phyloP scores from a whole-genome alignment of 176 grass and related monocot genomes.

The Secale cereale region DNA sequence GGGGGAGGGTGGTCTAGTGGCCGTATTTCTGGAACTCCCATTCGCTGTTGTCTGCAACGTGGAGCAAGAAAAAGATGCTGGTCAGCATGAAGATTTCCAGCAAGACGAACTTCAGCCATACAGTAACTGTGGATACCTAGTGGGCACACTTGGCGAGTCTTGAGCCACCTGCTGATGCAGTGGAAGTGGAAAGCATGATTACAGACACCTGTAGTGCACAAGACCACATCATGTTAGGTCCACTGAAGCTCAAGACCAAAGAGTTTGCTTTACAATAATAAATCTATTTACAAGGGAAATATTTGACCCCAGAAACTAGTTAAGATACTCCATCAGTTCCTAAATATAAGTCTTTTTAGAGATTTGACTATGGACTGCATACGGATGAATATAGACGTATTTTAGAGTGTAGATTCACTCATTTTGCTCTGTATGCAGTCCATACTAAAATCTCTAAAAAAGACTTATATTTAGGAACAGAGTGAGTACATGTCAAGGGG shows the following conservation, averaged over 20 bases:
- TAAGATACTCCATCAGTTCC: too few species aligned
- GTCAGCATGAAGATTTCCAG: not conserved
- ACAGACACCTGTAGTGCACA: constrained; percentile 69
- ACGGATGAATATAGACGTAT: too few species aligned
- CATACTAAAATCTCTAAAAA: too few species aligned
- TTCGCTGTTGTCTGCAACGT: constrained; percentile 90
- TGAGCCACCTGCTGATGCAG: constrained; percentile 99
- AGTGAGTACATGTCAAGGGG: not conserved
- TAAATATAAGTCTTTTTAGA: too few species aligned
- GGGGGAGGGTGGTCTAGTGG: constrained; percentile 41
- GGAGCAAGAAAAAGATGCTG: not conserved
- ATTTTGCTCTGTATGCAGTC: too few species aligned
- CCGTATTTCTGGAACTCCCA: constrained; percentile 99
- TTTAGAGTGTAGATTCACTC: too few species aligned
- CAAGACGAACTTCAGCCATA: not conserved
- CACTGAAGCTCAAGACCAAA: not conserved
- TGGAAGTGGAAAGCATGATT: constrained; percentile 99
- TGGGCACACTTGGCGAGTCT: constrained; percentile 99
- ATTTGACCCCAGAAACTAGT: not conserved
- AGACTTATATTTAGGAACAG: too few species aligned
- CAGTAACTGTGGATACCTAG: constrained; percentile 48
- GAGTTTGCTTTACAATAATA: too few species aligned
- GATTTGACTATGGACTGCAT: too few species aligned
- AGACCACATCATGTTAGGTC: constrained; percentile 6
- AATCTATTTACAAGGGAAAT: not conserved